A percentile compares a stretch with the other conserved stretches of the same genome.
These are phyloP conservation scores for Suaeda aralocaspica DNA, from an alignment of 148 eudicot genomes.

Conservation along the genomic window DNA sequence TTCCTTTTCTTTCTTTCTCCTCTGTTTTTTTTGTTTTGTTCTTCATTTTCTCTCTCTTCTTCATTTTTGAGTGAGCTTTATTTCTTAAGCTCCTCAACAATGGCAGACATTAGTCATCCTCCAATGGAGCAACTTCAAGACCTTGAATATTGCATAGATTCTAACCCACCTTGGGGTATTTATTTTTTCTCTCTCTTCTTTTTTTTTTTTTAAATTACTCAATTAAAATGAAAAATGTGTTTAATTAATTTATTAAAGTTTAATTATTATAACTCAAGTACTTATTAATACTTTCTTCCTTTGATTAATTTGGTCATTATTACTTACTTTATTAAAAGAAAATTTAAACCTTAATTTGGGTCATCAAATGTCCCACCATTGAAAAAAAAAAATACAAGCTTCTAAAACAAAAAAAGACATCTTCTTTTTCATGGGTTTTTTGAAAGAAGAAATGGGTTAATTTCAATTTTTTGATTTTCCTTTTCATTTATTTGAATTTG, in stretches of 20 bases:
- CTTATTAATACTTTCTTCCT: no score
- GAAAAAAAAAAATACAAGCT: no score
- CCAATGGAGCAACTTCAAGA: slow-evolving; percentile 99
- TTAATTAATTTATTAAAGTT: neutral
- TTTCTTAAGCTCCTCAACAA: slow-evolving; percentile 33
- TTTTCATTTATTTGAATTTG: neutral
- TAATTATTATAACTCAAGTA: neutral
- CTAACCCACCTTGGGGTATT: slow-evolving; percentile 97
- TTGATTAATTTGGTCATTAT: slow-evolving; percentile 24
- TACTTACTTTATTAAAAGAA: slow-evolving; percentile 9
- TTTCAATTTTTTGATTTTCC: slow-evolving; percentile 13
- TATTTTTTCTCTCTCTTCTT: slow-evolving; percentile 13
- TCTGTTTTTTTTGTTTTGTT: neutral
- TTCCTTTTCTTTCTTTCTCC: neutral
- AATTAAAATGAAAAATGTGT: neutral
- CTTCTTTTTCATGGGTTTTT: slow-evolving; percentile 16
- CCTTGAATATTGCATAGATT: slow-evolving; percentile 98
- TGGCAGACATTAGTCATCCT: slow-evolving; percentile 81
- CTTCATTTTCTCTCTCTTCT: slow-evolving; percentile 9
- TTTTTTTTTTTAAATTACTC: neutral
- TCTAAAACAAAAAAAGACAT: slow-evolving; percentile 17
- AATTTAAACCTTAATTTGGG: slow-evolving; percentile 4
- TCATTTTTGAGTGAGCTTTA: slow-evolving; percentile 19
- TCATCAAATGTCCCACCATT: slow-evolving; percentile 30
- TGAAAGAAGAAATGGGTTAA: slow-evolving; percentile 13